phyloP scores from a whole-genome alignment of 768 basidiomycete species.

The Serendipita sp. region DNA sequence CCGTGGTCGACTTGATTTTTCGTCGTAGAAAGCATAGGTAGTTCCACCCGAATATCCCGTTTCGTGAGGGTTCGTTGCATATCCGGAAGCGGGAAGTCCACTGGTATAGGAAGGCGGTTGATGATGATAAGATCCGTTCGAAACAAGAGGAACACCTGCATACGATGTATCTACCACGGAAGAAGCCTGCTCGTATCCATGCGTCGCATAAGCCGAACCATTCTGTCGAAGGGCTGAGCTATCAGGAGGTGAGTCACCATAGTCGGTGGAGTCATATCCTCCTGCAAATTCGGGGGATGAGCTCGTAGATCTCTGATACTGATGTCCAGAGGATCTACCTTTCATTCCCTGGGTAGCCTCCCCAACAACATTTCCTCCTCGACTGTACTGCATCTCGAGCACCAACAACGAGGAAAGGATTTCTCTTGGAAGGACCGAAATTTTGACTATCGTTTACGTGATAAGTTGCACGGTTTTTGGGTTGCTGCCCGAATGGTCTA shows the following conservation, averaged over 20 bases:
- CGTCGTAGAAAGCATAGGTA: too few relatives aligned
- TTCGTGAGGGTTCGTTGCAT: too few relatives aligned
- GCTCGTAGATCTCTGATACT: not conserved
- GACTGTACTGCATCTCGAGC: not conserved
- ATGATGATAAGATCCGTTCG: not conserved
- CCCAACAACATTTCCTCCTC: not conserved
- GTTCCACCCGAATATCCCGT: too few relatives aligned
- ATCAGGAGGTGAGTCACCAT: constrained; percentile 2
- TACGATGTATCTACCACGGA: not conserved
- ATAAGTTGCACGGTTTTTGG: too few relatives aligned
- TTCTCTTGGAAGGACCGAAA: not conserved
- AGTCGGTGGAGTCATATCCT: not conserved
- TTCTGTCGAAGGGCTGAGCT: not conserved
- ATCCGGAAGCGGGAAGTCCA: too few relatives aligned
- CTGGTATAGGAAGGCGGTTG: not conserved
- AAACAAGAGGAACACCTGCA: not conserved
- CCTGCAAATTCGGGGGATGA: constrained; percentile 5
- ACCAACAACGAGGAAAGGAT: not conserved
- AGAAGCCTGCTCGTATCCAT: not conserved
- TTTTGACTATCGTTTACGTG: not conserved
- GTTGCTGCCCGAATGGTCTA: too few relatives aligned
- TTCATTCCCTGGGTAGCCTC: not conserved
- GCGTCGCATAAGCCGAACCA: not conserved
- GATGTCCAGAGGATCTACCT: not conserved
- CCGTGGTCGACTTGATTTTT: too few relatives aligned